Percentiles rank a stretch among this genome's conserved stretches.
Conservation (phyloP, 345 rosid genomes). For the Salix caprea region DNA sequence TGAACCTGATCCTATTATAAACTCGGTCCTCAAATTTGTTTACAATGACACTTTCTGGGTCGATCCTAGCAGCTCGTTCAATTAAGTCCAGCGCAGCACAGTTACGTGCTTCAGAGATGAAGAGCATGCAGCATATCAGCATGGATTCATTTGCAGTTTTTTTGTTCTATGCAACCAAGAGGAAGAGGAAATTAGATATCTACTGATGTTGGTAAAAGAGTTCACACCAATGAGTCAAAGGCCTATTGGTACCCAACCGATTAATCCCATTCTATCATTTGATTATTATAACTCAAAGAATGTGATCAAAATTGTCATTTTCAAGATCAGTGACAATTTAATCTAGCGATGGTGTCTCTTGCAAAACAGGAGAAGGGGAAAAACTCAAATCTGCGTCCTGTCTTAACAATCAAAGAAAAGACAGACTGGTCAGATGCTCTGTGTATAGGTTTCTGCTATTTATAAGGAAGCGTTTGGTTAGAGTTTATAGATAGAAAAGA, state of each 20-base stretch:
- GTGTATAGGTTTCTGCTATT: no score
- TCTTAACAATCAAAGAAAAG: no score
- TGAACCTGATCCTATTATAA: conserved; percentile 51
- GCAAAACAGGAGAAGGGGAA: no score
- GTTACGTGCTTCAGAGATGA: conserved; percentile 52
- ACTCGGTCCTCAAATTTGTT: conserved; percentile 51
- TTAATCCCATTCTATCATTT: neutral
- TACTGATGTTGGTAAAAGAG: neutral
- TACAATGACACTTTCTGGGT: conserved; percentile 39
- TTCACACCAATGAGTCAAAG: no score
- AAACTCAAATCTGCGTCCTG: no score
- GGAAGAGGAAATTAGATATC: neutral
- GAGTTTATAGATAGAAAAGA: no score
- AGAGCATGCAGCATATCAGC: conserved; percentile 57
- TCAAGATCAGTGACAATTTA: neutral
- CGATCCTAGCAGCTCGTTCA: conserved; percentile 37
- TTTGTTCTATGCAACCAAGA: conserved; percentile 20
- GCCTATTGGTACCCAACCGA: neutral
- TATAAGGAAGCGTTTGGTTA: no score
- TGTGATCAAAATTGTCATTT: neutral
- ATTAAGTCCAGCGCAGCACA: conserved; percentile 39
- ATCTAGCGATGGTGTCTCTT: no score
- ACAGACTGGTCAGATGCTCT: no score
- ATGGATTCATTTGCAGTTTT: conserved; percentile 24
- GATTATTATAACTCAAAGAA: neutral